These are phyloP conservation scores for Trapa incisa DNA, from an alignment of 345 rosid genomes.

Conservation along the genomic window DNA sequence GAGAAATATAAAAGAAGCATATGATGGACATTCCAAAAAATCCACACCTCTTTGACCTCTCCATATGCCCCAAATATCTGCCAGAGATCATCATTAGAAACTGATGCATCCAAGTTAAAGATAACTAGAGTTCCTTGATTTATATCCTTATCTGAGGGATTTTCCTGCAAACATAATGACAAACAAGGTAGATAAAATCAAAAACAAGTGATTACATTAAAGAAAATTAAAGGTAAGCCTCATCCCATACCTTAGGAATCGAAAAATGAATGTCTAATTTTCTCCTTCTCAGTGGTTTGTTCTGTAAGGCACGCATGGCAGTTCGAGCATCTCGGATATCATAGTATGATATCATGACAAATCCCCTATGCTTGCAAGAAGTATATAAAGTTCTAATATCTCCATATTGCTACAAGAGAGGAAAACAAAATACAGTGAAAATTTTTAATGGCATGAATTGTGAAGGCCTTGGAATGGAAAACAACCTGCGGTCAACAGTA, in stretches of 20 bases:
- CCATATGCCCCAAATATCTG: constrained; percentile 76
- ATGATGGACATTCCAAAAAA: not conserved
- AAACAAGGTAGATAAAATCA: not conserved
- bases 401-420: constrained; percentile 58
- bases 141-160: constrained; percentile 87
- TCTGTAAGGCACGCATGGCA: constrained; percentile 85
- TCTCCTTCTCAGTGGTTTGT: constrained; percentile 75
- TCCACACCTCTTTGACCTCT: constrained; percentile 77
- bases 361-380: constrained; percentile 93
- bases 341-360: constrained; percentile 93
- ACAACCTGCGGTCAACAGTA: not conserved
- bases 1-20: not conserved
- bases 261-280: constrained; percentile 92
- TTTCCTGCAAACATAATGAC: constrained; percentile 39
- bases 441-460: not conserved
- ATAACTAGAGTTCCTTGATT: constrained; percentile 94
- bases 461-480: not conserved
- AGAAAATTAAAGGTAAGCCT: not conserved
- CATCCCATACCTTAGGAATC: constrained; percentile 70
- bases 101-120: constrained; percentile 82
- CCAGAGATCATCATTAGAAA: constrained; percentile 80
- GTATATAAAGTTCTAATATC: constrained; percentile 88
- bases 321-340: constrained; percentile 87
- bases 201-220: not conserved
- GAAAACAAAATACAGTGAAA: constrained; percentile 10